Evolutionary conservation across 2,329 filamentous ascomycete species (phyloP), one percentile per base, ranked within the genome.

Genomic region (Fusarium sp.): DNA sequence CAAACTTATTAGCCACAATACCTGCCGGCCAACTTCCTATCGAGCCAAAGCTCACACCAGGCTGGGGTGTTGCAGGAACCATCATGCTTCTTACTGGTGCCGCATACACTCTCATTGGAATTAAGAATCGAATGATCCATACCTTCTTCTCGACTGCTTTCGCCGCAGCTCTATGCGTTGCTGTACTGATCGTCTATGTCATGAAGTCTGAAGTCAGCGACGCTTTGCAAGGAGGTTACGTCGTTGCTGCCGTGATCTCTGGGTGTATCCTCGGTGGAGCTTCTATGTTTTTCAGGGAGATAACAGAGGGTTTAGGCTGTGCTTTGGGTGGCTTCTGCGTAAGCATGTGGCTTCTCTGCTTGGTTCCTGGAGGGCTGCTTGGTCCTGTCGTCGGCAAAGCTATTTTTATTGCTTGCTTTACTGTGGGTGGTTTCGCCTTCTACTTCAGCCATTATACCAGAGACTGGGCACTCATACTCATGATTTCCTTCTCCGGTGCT

Each of bases 301-400:
- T 97, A 45, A 94, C 93, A 1, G 91, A 94, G 58, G 85, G 87
- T 9, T 82, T 97, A n/a, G 93, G 92, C 4, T 97, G 93, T 76
- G 82, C 95, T n/a, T 83, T 97, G 0, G 94, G 93, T 26, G 94
- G 94, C 1, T 97, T 96, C 78, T 93, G 90, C 69, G 77, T 96
- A 10, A 89, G 90, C 76, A 97, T 97, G 94, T 98, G 95, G 95
- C 84, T 98, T 53, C 84, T 98, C 46, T 90, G 90, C 25, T 80
- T 98, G 44, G 90, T 89, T 58, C 84, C 89, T 0, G 94, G 93
- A 9, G 94, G 94, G 2, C 82, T 97, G 34, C 83, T 98, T 42
- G 82, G 84, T 7, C 84, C 85, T 4, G 84, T 84, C 1, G 83
- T 84, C 18, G 85, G 89, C 6, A 94, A 90, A 77, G 86, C 88